A percentile compares a stretch with the other conserved stretches of the same genome.
These are phyloP conservation scores for Aspergillus thermomutatus DNA, from an alignment of 2,329 filamentous ascomycete species.

Conservation along the genomic window DNA sequence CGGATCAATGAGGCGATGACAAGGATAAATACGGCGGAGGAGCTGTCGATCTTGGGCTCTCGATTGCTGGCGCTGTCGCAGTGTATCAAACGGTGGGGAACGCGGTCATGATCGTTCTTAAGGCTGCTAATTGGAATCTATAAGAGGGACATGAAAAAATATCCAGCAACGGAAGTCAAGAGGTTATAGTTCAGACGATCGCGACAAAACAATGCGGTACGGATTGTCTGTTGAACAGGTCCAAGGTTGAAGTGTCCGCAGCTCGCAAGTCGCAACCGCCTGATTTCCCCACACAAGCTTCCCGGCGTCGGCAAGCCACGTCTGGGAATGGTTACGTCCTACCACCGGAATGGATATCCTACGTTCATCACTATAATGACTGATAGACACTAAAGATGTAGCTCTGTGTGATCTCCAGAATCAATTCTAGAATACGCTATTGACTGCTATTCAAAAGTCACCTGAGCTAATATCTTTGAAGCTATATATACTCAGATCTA, in stretches of 20 bases:
- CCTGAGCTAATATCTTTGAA: neutral
- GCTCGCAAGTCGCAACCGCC: neutral
- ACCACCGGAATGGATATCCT: neutral
- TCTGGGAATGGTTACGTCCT: slow-evolving; percentile 2
- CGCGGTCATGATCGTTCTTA: slow-evolving; percentile 23
- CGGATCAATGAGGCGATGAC: slow-evolving; percentile 10
- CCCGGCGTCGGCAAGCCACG: slow-evolving; percentile 11
- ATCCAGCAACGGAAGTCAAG: neutral
- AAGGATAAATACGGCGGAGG: slow-evolving; percentile 9
- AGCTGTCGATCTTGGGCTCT: slow-evolving; percentile 2
- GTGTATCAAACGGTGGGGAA: slow-evolving; percentile 10
- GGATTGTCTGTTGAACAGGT: neutral
- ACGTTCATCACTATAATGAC: neutral
- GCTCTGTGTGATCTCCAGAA: neutral
- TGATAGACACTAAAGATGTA: neutral
- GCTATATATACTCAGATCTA: slow-evolving; percentile 9
- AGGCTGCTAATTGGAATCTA: neutral
- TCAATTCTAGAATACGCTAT: neutral
- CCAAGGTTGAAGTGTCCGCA: neutral
- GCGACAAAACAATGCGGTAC: neutral
- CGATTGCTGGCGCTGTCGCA: slow-evolving; percentile 17
- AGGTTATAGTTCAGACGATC: neutral
- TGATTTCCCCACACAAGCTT: neutral
- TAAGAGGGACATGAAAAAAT: neutral
- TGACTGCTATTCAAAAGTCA: neutral